Percentiles rank a stretch among this genome's conserved stretches.
These are phyloP conservation scores for Kockiozyma suomiensis DNA, from an alignment of 805 yeast genomes.

Conservation along the genomic window DNA sequence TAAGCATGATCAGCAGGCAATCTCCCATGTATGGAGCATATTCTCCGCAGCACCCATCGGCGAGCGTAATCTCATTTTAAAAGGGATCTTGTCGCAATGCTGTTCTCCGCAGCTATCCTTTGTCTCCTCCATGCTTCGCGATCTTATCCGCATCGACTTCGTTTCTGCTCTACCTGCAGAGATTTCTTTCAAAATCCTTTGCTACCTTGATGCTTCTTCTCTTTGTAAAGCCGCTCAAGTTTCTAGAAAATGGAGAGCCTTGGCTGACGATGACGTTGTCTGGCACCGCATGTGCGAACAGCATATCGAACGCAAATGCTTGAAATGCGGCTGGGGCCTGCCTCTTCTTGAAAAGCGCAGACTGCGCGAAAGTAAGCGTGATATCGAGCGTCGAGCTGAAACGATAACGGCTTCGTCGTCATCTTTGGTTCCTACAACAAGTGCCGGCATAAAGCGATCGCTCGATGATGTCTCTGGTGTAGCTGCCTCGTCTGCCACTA, in stretches of 20 bases:
- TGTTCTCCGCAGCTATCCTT: conserved; percentile 94
- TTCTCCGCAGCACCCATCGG: conserved; percentile 73
- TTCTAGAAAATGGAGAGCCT: conserved; percentile 76
- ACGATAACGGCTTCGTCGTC: not conserved
- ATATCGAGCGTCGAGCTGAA: conserved; percentile 26
- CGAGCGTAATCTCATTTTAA: conserved; percentile 73
- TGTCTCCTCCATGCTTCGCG: conserved; percentile 75
- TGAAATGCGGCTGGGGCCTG: conserved; percentile 98
- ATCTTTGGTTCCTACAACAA: not conserved
- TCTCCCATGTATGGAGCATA: conserved; percentile 80
- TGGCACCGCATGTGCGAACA: conserved; percentile 99
- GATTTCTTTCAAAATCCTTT: conserved; percentile 76
- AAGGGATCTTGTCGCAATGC: conserved; percentile 84
- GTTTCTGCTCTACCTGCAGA: conserved; percentile 84
- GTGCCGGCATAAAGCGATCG: conserved; percentile 8
- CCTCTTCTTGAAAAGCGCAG: conserved; percentile 85
- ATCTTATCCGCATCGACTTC: conserved; percentile 84
- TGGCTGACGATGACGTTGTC: conserved; percentile 95
- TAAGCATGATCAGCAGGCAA: conserved; percentile 70
- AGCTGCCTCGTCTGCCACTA: not conserved
- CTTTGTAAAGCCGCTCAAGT: conserved; percentile 94
- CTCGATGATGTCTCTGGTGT: conserved; percentile 1
- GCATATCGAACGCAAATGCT: conserved; percentile 95
- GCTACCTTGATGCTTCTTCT: conserved; percentile 91
- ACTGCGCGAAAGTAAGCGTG: conserved; percentile 39